Percentiles rank a stretch among this genome's conserved stretches.
Evolutionary conservation across 2,329 filamentous ascomycete species (phyloP).

Genomic region (Paecilomyces sp.): DNA sequence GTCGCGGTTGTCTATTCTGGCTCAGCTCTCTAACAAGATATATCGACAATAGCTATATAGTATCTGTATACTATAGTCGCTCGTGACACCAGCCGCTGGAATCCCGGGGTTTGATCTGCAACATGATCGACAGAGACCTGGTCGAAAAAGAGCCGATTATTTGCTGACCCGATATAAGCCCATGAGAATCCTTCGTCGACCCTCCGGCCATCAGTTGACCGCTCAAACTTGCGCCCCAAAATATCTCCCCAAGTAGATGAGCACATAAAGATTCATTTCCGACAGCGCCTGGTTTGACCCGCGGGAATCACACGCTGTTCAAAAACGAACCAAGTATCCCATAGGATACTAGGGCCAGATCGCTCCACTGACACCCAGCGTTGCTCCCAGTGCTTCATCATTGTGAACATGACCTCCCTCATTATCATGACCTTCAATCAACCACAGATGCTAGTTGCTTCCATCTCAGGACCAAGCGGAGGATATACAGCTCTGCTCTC

Average conservation of each 20-base stretch:
- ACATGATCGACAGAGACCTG: constrained; percentile 14
- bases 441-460: neutral
- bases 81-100: constrained; percentile 26
- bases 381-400: neutral
- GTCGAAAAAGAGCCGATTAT: constrained; percentile 6
- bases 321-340: neutral
- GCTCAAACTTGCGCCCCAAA: neutral
- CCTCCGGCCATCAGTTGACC: neutral
- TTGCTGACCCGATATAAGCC: constrained; percentile 4
- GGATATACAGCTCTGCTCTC: neutral
- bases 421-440: neutral
- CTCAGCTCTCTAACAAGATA: constrained; percentile 62
- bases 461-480: neutral
- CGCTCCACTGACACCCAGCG: neutral
- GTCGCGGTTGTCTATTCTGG: constrained; percentile 40
- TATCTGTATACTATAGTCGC: constrained; percentile 42
- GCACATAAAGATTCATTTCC: neutral
- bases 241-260: neutral
- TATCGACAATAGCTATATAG: constrained; percentile 63
- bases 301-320: neutral
- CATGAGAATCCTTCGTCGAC: neutral
- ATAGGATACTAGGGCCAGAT: neutral
- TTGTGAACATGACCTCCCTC: neutral
- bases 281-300: neutral
- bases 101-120: constrained; percentile 18